These are phyloP conservation scores for Fonsecaea nubica DNA, from an alignment of 2,329 filamentous ascomycete genomes.

Conservation along the genomic window DNA sequence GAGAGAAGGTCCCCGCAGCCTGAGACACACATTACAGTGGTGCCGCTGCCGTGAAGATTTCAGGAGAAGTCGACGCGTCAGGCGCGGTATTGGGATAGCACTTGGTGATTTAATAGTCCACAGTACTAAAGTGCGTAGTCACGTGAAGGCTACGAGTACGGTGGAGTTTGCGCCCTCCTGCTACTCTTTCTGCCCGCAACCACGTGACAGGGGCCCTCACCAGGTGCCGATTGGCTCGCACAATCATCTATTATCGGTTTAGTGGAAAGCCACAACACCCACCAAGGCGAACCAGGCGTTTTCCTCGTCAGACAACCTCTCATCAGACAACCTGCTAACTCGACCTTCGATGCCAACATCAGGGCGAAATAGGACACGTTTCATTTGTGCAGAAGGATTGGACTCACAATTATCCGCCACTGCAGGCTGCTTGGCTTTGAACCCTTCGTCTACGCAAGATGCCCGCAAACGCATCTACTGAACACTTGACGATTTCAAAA, in stretches of 20 bases:
- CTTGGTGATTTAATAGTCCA: background rate
- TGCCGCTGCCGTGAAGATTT: background rate
- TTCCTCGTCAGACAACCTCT: background rate
- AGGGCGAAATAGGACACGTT: background rate
- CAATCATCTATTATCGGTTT: constrained; percentile 26
- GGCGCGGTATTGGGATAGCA: background rate
- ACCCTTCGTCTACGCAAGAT: constrained; percentile 25
- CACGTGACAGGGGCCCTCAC: too few relatives aligned
- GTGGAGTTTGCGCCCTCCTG: background rate
- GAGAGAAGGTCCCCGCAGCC: background rate
- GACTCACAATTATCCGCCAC: background rate
- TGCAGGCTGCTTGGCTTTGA: background rate
- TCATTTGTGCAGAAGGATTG: background rate
- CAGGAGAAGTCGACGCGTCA: constrained; percentile 5
- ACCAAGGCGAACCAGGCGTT: constrained; percentile 16
- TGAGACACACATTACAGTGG: background rate
- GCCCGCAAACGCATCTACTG: constrained; percentile 12
- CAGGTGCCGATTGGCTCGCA: constrained; percentile 15
- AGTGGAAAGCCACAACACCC: constrained; percentile 18
- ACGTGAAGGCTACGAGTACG: background rate
- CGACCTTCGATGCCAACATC: too few relatives aligned
- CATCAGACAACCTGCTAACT: too few relatives aligned
- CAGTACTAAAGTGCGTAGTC: background rate
- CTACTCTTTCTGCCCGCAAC: too few relatives aligned
- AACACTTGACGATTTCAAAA: background rate